Conservation (phyloP, 345 rosid genomes). For the Dipteronia dyeriana region DNA sequence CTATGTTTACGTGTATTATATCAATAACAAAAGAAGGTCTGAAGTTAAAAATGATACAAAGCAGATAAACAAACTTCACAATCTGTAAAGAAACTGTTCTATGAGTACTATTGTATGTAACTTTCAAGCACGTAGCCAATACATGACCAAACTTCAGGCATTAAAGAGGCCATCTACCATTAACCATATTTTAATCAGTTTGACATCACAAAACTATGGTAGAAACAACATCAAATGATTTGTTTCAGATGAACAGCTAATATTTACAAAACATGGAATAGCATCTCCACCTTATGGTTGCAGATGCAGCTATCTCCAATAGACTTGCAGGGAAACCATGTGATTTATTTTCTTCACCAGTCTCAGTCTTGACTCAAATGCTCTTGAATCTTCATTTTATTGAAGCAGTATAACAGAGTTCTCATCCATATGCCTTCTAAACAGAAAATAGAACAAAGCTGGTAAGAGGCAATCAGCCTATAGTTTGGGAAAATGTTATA, state of each 20-base stretch:
- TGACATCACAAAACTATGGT: background rate
- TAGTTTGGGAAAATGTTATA: background rate
- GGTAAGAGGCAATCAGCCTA: background rate
- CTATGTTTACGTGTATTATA: background rate
- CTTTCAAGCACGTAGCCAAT: background rate
- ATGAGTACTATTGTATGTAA: background rate
- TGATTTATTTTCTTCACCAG: background rate
- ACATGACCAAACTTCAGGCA: background rate
- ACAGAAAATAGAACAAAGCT: background rate
- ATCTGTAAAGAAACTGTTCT: background rate
- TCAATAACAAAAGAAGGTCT: background rate
- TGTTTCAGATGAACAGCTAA: background rate
- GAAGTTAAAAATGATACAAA: background rate
- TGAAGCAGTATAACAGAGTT: background rate
- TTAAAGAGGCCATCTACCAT: background rate
- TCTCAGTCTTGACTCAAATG: background rate
- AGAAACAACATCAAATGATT: background rate
- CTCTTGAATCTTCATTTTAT: background rate
- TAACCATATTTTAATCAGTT: background rate
- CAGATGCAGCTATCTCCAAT: background rate
- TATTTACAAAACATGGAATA: background rate
- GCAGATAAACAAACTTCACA: background rate
- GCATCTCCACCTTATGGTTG: background rate
- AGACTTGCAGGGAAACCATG: background rate
- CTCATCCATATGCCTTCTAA: background rate